Percentiles rank a stretch among this genome's conserved stretches.
These are phyloP conservation scores for Solanum sparsipilum DNA, from an alignment of 257 asterid genomes.

Conservation along the genomic window DNA sequence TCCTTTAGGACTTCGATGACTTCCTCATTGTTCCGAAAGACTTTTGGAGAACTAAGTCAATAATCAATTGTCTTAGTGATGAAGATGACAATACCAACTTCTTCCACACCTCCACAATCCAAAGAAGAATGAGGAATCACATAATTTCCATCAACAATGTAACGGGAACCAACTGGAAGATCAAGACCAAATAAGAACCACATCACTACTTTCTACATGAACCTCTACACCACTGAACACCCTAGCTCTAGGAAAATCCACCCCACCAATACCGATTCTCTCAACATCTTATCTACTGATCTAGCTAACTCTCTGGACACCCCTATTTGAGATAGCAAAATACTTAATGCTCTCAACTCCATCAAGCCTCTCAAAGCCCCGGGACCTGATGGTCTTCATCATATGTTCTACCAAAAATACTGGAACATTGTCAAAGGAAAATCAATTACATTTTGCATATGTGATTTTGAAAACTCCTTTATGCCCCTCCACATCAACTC, in stretches of 20 bases:
- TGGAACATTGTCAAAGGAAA: background rate
- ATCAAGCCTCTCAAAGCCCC: background rate
- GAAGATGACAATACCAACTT: too few species aligned
- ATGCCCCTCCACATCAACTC: background rate
- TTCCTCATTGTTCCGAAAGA: too few species aligned
- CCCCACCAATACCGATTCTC: background rate
- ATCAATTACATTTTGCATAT: too few species aligned
- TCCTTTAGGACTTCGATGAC: background rate
- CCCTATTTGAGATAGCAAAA: background rate
- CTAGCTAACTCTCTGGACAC: background rate
- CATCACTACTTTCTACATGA: too few species aligned
- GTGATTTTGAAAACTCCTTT: rapidly evolving
- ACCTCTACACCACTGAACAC: background rate
- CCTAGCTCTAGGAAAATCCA: background rate
- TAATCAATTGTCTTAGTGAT: background rate
- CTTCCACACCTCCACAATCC: too few species aligned
- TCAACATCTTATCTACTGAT: background rate
- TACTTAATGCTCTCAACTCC: background rate
- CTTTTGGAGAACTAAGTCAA: background rate
- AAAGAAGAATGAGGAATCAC: background rate
- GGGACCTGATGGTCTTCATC: too few species aligned
- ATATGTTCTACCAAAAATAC: background rate
- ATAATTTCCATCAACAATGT: background rate
- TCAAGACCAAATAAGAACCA: background rate
- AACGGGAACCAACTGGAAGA: background rate